phyloP scores from a whole-genome alignment of 1,139 yeast genomes.

The Debaryomyces sp. region DNA sequence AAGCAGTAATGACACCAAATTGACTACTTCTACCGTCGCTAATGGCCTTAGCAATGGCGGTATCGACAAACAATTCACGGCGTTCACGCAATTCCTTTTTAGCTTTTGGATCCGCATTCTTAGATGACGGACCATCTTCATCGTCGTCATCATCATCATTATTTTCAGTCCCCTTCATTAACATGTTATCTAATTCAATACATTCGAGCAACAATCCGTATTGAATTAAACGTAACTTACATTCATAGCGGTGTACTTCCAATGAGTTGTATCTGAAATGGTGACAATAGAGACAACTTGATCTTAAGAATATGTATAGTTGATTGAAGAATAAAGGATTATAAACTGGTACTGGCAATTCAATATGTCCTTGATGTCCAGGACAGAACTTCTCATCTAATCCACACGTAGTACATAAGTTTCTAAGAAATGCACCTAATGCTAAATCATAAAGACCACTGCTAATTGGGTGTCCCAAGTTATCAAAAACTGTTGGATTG shows the following conservation, averaged over 20 bases:
- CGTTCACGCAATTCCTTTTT: conserved; percentile 53
- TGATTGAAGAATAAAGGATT: conserved; percentile 94
- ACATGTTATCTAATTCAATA: conserved; percentile 67
- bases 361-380: conserved; percentile 98
- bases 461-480: conserved; percentile 90
- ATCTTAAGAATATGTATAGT: conserved; percentile 78
- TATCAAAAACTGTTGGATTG: conserved; percentile 92
- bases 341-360: conserved; percentile 92
- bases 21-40: conserved; percentile 72
- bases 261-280: conserved; percentile 68
- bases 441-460: conserved; percentile 95
- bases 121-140: conserved; percentile 28
- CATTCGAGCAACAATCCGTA: conserved; percentile 86
- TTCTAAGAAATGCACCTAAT: conserved; percentile 88
- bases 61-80: conserved; percentile 72
- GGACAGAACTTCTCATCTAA: conserved; percentile 94
- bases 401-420: conserved; percentile 94
- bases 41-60: conserved; percentile 72
- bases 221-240: conserved; percentile 81
- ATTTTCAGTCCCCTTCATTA: conserved; percentile 34
- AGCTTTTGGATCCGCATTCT: conserved; percentile 37
- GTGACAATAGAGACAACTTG: conserved; percentile 90
- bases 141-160: conserved; percentile 40
- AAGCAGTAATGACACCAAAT: conserved; percentile 75
- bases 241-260: conserved; percentile 75